phyloP scores from a whole-genome alignment of 1,284 basidiomycete species.

The Coniferiporia sulphurascens region DNA sequence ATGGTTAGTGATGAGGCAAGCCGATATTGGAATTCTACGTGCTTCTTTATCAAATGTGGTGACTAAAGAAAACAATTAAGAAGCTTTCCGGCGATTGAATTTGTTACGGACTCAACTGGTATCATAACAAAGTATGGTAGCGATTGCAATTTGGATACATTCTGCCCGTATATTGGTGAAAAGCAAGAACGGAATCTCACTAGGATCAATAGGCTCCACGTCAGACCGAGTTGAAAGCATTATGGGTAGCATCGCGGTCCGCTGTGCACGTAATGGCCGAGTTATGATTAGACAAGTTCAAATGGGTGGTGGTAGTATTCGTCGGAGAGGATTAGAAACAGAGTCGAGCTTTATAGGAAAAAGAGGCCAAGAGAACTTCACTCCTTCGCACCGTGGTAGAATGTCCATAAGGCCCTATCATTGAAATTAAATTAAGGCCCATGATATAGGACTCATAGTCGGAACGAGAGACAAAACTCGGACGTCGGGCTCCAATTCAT shows the following conservation, averaged over 20 bases:
- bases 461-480: too few relatives aligned
- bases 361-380: too few relatives aligned
- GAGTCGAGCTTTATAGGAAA: too few relatives aligned
- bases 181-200: background rate
- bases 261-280: background rate
- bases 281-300: background rate
- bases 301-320: too few relatives aligned
- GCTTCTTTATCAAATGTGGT: slow-evolving; percentile 5
- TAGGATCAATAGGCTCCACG: background rate
- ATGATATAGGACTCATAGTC: too few relatives aligned
- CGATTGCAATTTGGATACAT: background rate
- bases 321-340: background rate
- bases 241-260: slow-evolving; percentile 36
- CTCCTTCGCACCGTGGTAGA: too few relatives aligned
- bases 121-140: slow-evolving; percentile 1
- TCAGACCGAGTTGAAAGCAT: slow-evolving; percentile 19
- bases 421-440: too few relatives aligned
- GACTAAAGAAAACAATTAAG: background rate
- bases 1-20: too few relatives aligned
- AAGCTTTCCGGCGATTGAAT: background rate
- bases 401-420: too few relatives aligned
- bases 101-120: background rate
- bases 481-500: too few relatives aligned
- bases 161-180: background rate
- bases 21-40: background rate